These are phyloP conservation scores for Pleurotus ostreatus DNA, from an alignment of 768 basidiomycete species.

Conservation along the genomic window DNA sequence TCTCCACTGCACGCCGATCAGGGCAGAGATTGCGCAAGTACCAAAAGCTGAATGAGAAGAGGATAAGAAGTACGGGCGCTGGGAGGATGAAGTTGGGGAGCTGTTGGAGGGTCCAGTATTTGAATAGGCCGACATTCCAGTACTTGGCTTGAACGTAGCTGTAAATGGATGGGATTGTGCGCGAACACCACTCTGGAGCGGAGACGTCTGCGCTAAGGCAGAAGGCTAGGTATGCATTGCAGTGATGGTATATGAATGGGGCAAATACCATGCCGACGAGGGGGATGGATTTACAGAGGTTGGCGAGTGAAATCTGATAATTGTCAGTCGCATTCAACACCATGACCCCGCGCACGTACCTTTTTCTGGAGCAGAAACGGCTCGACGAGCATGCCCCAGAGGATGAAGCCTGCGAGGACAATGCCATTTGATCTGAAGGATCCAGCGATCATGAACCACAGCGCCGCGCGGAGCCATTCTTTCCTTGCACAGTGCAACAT, in stretches of 20 bases:
- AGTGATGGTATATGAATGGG: constrained; percentile 76
- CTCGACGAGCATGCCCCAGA: constrained; percentile 67
- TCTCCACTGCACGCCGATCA: neutral
- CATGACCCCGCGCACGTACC: constrained; percentile 21
- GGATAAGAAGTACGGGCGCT: constrained; percentile 57
- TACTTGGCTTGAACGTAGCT: constrained; percentile 77
- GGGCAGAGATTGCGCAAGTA: constrained; percentile 21
- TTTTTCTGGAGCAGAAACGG: constrained; percentile 39
- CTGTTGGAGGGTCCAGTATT: constrained; percentile 82
- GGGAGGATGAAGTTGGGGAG: constrained; percentile 86
- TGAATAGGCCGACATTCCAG: constrained; percentile 84
- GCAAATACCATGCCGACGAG: constrained; percentile 44
- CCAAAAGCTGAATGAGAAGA: constrained; percentile 37
- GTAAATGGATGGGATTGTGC: constrained; percentile 67
- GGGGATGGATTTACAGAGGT: constrained; percentile 23
- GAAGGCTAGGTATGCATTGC: constrained; percentile 59
- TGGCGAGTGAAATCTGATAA: neutral
- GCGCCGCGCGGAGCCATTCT: constrained; percentile 52
- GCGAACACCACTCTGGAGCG: constrained; percentile 60
- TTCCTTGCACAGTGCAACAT: constrained; percentile 47
- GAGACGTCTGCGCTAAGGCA: constrained; percentile 37
- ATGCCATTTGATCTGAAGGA: constrained; percentile 77
- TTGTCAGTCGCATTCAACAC: neutral
- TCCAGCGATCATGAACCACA: constrained; percentile 61
- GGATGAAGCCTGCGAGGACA: constrained; percentile 69